Base-by-base conservation (phyloP, 2,329 filamentous ascomycete genomes). In the Colletotrichum musae region DNA sequence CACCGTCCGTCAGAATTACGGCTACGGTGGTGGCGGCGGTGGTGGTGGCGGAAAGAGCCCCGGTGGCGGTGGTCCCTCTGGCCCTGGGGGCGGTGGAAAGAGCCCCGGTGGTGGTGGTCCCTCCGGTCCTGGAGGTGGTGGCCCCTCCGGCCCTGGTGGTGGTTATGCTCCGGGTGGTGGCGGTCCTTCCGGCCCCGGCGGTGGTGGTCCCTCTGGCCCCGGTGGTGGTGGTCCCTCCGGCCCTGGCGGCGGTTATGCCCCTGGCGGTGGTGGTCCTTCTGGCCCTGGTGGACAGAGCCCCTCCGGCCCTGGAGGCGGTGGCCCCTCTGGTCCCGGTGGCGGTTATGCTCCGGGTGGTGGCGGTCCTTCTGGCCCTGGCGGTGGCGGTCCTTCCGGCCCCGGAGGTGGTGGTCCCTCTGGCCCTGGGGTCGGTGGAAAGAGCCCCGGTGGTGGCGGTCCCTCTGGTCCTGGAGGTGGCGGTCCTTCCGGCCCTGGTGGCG, bases 1-100 rank as follows among this genome's bases (percentile, higher is more conserved):
- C 51, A 12, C 24, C 51, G n/a, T 53, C 10, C 12, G 26, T 53
- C 51, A 36, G 51, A 53, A 53, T 15, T 53, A 53, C 51, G 51
- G 51, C 26, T 53, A 53, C 26, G 51, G 51, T 2, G 51, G 51
- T 36, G 51, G 51, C 1, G 26, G 26, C 21, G 47, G 47, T 36
- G 24, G 26, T 36, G 24, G 51, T n/a, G 51, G 47, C 18, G 15
- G 15, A 3, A 24, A n/a, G n/a, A 4, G 7, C 47, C 16, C 47
- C 21, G 47, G 47, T 13, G n/a, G 47, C 12, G 47, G 47, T 50
- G 47, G 6, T 18, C 47, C 47, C 18, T 7, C n/a, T 3, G 47
- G 43, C n/a, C 43, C 45, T 16, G 18, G 18, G 9, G 43, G 43
- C 5, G 45, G 45, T 21, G 45, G 41, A 5, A 43, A 43, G 41